These are phyloP conservation scores for Wickerhamomyces bovis DNA, from an alignment of 805 yeast genomes.

Conservation along the genomic window DNA sequence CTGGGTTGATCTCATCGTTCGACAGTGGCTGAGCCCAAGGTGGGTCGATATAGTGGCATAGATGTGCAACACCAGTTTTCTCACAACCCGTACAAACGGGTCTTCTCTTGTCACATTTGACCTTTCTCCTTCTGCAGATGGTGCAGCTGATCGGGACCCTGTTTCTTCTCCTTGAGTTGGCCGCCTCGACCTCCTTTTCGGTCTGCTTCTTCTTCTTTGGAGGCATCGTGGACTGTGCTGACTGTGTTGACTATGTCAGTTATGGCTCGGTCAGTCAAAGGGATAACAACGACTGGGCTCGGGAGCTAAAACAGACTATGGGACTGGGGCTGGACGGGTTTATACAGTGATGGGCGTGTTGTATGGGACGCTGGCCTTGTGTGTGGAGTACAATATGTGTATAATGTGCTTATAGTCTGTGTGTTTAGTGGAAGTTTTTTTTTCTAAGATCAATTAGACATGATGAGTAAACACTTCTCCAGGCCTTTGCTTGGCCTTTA, in stretches of 20 bases:
- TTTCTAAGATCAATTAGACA: background rate
- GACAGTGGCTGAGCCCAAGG: slow-evolving; percentile 49
- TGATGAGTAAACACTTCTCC: background rate
- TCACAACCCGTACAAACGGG: slow-evolving; percentile 54
- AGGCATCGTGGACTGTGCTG: slow-evolving; percentile 3
- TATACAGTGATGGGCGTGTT: no score
- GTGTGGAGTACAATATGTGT: background rate
- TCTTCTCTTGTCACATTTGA: slow-evolving; percentile 43
- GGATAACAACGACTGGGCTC: no score
- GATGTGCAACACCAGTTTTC: slow-evolving; percentile 51
- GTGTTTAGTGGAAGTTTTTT: background rate
- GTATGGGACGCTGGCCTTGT: no score
- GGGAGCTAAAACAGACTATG: no score
- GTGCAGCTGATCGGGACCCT: slow-evolving; percentile 43
- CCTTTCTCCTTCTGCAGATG: slow-evolving; percentile 44
- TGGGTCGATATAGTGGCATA: slow-evolving; percentile 53
- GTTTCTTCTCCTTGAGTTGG: slow-evolving; percentile 32
- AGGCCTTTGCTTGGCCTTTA: no score
- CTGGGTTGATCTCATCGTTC: slow-evolving; percentile 33
- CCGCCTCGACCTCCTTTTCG: slow-evolving; percentile 1
- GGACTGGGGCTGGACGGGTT: no score
- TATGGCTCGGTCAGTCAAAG: no score
- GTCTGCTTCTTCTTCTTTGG: slow-evolving; percentile 6
- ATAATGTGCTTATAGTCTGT: no score
- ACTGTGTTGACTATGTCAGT: background rate